These are phyloP conservation scores for Psilocybe cyanescens DNA, from an alignment of 768 basidiomycete species.

Conservation along the genomic window DNA sequence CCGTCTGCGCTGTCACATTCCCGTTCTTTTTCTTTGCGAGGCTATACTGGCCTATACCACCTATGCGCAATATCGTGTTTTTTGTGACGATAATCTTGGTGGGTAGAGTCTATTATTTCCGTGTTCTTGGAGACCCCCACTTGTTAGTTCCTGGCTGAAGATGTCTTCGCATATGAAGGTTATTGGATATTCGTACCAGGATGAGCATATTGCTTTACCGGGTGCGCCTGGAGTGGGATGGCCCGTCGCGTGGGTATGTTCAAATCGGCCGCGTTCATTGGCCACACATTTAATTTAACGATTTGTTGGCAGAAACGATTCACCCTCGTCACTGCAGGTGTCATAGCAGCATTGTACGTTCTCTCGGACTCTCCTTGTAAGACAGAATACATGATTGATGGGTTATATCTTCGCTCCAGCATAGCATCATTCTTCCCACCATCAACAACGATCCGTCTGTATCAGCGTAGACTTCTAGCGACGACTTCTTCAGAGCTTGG, in stretches of 20 bases:
- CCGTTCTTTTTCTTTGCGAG: conserved; percentile 75
- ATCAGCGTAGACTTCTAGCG: conserved; percentile 72
- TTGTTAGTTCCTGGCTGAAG: not conserved
- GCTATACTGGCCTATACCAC: conserved; percentile 74
- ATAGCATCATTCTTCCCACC: conserved; percentile 76
- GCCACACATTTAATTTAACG: conserved; percentile 35
- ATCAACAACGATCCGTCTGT: conserved; percentile 73
- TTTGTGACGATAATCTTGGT: conserved; percentile 68
- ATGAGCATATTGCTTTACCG: conserved; percentile 49
- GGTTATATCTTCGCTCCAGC: conserved; percentile 31
- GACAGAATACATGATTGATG: too few relatives aligned
- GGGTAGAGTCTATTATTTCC: conserved; percentile 19
- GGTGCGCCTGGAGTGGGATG: conserved; percentile 63
- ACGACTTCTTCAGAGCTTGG: conserved; percentile 73
- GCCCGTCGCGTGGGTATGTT: conserved; percentile 63
- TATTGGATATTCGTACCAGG: conserved; percentile 75
- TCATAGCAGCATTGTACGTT: conserved; percentile 75
- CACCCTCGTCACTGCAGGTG: conserved; percentile 70
- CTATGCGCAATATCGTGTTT: conserved; percentile 73
- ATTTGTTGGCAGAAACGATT: conserved; percentile 57
- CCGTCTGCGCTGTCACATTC: conserved; percentile 67
- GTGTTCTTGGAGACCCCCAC: not conserved
- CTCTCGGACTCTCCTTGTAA: not conserved
- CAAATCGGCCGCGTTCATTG: conserved; percentile 21
- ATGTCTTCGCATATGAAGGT: conserved; percentile 43